Conservation (phyloP, 139 green algal species). For the Raphidocelis subcapitata region DNA sequence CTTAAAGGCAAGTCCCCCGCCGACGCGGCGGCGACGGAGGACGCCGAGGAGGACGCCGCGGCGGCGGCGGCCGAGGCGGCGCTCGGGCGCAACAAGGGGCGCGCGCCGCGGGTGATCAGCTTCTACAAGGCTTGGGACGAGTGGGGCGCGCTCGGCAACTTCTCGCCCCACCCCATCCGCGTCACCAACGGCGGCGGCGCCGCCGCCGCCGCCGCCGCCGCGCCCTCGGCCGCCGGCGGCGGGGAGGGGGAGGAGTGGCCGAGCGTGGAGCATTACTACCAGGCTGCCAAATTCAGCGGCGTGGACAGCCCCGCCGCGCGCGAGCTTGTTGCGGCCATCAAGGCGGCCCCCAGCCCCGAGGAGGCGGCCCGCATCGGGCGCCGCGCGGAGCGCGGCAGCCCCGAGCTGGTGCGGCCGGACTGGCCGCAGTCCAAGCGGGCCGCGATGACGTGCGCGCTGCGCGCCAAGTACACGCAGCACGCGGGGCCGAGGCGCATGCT, state of each 20-base stretch:
- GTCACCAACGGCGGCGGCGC: conserved; percentile 47
- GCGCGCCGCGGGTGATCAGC: conserved; percentile 28
- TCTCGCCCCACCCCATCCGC: conserved; percentile 86
- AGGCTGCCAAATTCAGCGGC: conserved; percentile 88
- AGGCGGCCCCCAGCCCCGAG: conserved; percentile 72
- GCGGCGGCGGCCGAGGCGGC: conserved; percentile 11
- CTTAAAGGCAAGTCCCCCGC: no score
- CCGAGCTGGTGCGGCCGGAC: conserved; percentile 77
- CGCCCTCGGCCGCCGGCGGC: not conserved
- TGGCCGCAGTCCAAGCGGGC: conserved; percentile 78
- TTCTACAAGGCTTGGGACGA: conserved; percentile 98
- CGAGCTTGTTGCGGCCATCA: conserved; percentile 68
- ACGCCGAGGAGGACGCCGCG: not conserved
- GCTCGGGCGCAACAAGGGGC: conserved; percentile 7
- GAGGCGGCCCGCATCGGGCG: conserved; percentile 84
- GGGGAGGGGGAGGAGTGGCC: conserved; percentile 45
- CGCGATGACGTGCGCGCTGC: conserved; percentile 84
- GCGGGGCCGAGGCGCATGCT: conserved; percentile 67
- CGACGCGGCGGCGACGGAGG: conserved; percentile 1
- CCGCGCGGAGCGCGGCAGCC: conserved; percentile 52
- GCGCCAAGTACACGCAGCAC: conserved; percentile 84
- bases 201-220: conserved; percentile 1
- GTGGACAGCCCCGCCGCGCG: conserved; percentile 27
- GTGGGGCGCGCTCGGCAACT: conserved; percentile 93
- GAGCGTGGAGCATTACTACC: conserved; percentile 90